Evolutionary conservation across 2,329 filamentous ascomycete genomes (phyloP).

Genomic region (Claviceps pazoutovae): DNA sequence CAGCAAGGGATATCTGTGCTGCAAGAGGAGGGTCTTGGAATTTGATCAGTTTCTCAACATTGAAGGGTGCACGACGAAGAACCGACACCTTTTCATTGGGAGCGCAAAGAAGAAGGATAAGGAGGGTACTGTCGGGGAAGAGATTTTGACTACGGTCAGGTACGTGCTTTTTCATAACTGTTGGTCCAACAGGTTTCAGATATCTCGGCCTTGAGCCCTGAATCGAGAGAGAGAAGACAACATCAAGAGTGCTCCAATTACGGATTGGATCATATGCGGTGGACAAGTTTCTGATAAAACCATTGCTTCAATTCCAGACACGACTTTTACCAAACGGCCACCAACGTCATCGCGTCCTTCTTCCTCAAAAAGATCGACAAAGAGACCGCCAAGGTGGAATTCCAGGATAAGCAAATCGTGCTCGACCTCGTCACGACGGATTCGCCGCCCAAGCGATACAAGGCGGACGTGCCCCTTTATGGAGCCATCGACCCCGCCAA

Average conservation of each 20-base stretch:
- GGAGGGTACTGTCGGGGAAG: conserved; percentile 41
- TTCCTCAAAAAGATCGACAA: conserved; percentile 97
- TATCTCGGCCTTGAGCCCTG: too few relatives aligned
- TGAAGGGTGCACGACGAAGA: conserved; percentile 73
- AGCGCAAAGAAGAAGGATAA: conserved; percentile 52
- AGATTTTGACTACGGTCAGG: conserved; percentile 66
- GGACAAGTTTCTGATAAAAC: background rate
- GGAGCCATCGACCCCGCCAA: conserved; percentile 61
- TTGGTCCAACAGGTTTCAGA: too few relatives aligned
- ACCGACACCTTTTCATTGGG: conserved; percentile 72
- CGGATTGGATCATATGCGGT: background rate
- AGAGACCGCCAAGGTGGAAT: conserved; percentile 56
- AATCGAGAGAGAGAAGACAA: background rate
- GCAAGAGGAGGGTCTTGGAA: conserved; percentile 85
- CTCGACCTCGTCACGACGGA: conserved; percentile 82
- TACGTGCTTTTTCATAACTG: conserved; percentile 23
- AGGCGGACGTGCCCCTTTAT: conserved; percentile 59
- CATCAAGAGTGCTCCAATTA: background rate
- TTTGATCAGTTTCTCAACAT: conserved; percentile 98
- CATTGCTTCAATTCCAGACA: conserved; percentile 23
- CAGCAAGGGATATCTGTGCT: conserved; percentile 95
- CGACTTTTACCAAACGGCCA: conserved; percentile 90
- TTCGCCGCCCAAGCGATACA: conserved; percentile 62
- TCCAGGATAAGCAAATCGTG: conserved; percentile 47
- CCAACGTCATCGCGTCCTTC: conserved; percentile 74